A percentile compares a stretch with the other conserved stretches of the same genome.
Evolutionary conservation across 768 basidiomycete genomes (phyloP).

Genomic region (Lentinula edodes): DNA sequence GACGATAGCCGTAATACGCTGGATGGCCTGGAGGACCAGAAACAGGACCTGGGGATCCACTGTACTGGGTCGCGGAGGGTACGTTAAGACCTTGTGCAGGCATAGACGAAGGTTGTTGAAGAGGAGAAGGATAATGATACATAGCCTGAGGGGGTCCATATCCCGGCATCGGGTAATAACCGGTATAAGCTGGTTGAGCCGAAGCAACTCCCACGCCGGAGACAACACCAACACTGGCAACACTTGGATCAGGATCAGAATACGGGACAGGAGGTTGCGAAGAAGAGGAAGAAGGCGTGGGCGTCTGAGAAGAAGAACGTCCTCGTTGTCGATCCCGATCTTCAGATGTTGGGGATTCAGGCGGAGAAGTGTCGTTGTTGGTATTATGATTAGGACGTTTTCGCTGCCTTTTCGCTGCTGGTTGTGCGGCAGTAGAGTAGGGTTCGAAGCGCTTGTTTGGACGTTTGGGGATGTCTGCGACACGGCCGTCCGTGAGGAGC

Average conservation of each 20-base stretch:
- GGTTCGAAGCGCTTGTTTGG: slow-evolving; percentile 35
- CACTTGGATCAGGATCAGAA: neutral
- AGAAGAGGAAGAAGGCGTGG: neutral
- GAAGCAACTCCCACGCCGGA: neutral
- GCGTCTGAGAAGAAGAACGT: neutral
- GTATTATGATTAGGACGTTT: neutral
- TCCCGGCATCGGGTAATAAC: neutral
- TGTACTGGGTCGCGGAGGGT: neutral
- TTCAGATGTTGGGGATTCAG: neutral
- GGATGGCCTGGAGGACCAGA: neutral
- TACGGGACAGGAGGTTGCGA: neutral
- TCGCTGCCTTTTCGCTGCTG: neutral
- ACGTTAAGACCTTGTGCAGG: neutral
- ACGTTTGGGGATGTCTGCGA: slow-evolving; percentile 34
- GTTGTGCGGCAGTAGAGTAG: slow-evolving; percentile 17
- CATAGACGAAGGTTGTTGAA: neutral
- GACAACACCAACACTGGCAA: neutral
- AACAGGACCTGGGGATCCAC: neutral
- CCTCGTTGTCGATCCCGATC: neutral
- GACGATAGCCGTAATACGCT: neutral
- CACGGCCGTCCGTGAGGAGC: slow-evolving; percentile 42
- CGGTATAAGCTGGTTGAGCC: neutral
- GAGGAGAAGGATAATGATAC: neutral
- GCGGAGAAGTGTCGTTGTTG: neutral
- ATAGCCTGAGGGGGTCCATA: neutral